Evolutionary conservation across 495 filamentous ascomycete genomes (phyloP).

Genomic region (Neurospora sublineolata): DNA sequence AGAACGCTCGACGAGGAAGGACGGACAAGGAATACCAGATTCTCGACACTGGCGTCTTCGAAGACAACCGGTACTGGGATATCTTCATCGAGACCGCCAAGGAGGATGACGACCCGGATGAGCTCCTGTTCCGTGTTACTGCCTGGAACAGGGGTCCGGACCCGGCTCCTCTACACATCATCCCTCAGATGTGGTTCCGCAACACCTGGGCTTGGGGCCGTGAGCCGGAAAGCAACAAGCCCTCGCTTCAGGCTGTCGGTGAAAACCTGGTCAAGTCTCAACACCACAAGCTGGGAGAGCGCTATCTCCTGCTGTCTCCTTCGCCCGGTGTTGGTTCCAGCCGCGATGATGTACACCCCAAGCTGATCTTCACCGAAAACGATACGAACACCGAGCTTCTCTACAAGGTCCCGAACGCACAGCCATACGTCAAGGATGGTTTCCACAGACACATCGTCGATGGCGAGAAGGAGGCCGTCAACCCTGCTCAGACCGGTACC

Average conservation of each 20-base stretch:
- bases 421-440: constrained; percentile 86
- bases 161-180: constrained; percentile 78
- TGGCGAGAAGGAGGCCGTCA: constrained; percentile 65
- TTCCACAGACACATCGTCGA: constrained; percentile 85
- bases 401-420: constrained; percentile 63
- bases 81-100: constrained; percentile 95
- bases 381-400: constrained; percentile 76
- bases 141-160: constrained; percentile 93
- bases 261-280: constrained; percentile 59
- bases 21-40: constrained; percentile 81
- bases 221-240: constrained; percentile 60
- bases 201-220: constrained; percentile 94
- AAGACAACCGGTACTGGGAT: constrained; percentile 92
- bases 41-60: constrained; percentile 79
- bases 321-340: constrained; percentile 72
- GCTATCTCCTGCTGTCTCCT: constrained; percentile 77
- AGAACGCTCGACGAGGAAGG: constrained; percentile 66
- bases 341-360: constrained; percentile 70
- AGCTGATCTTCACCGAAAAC: constrained; percentile 86
- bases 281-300: constrained; percentile 67
- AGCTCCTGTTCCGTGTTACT: constrained; percentile 86
- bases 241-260: constrained; percentile 51
- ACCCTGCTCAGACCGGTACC: constrained; percentile 68
- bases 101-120: constrained; percentile 77
- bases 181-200: constrained; percentile 92